phyloP scores from a whole-genome alignment of 352 stramenopile species.

The Phytophthora agathidicida region DNA sequence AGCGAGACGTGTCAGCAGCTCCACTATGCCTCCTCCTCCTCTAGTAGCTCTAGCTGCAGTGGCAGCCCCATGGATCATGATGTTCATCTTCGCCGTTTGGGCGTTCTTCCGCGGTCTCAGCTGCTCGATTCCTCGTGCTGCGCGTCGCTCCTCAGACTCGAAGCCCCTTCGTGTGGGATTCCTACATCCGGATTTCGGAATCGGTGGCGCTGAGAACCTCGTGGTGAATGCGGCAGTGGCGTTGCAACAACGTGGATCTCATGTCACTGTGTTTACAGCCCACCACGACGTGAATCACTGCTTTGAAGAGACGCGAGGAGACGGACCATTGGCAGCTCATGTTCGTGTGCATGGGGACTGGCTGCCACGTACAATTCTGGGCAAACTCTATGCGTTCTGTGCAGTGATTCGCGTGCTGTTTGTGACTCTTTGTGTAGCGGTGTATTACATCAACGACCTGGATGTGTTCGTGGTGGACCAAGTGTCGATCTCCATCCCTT shows the following conservation, averaged over 20 bases:
- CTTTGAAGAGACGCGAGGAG: slow-evolving; percentile 93
- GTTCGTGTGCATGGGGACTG: slow-evolving; percentile 94
- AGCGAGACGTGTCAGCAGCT: slow-evolving; percentile 17
- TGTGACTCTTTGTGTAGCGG: slow-evolving; percentile 74
- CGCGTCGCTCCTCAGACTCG: slow-evolving; percentile 1
- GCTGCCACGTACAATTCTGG: slow-evolving; percentile 91
- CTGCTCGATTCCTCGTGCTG: slow-evolving; percentile 26
- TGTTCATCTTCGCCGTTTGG: slow-evolving; percentile 31
- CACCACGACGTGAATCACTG: slow-evolving; percentile 95
- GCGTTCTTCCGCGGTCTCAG: slow-evolving; percentile 32
- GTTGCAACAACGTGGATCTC: slow-evolving; percentile 80
- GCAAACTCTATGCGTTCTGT: slow-evolving; percentile 93
- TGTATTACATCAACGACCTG: slow-evolving; percentile 49
- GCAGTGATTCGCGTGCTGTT: slow-evolving; percentile 94
- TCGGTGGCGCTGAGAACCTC: slow-evolving; percentile 96
- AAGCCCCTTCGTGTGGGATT: slow-evolving; percentile 89
- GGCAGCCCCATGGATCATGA: slow-evolving; percentile 16
- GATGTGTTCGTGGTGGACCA: slow-evolving; percentile 87
- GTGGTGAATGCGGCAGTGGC: slow-evolving; percentile 92
- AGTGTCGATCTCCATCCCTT: slow-evolving; percentile 79
- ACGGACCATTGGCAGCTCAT: slow-evolving; percentile 73
- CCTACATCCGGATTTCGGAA: slow-evolving; percentile 98
- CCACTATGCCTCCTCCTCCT: slow-evolving; percentile 27
- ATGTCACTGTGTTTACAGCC: slow-evolving; percentile 95
- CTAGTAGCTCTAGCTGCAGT: slow-evolving; percentile 18